Evolutionary conservation across 352 stramenopile species (phyloP).

Genomic region (Phytophthora pini): DNA sequence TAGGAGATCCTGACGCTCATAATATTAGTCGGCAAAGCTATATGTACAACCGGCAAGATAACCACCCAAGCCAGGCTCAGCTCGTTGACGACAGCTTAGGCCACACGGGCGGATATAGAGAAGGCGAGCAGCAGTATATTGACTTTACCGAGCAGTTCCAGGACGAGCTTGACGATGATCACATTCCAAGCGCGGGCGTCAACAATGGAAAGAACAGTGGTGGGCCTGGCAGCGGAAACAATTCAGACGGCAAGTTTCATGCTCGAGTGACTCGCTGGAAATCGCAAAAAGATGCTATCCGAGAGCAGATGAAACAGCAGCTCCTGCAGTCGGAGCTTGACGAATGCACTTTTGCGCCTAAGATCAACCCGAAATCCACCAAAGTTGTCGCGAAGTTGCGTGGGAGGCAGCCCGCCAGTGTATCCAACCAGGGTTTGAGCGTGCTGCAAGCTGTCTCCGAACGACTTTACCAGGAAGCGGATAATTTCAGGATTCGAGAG

Average conservation of each 20-base stretch:
- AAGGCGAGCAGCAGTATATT: conserved; percentile 44
- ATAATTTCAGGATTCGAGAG: conserved; percentile 78
- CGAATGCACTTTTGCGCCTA: conserved; percentile 81
- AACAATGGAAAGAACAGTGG: conserved; percentile 34
- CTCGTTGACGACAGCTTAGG: conserved; percentile 16
- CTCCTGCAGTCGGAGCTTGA: conserved; percentile 72
- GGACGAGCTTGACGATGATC: conserved; percentile 39
- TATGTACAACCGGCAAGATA: conserved; percentile 35
- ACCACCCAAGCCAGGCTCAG: conserved; percentile 6
- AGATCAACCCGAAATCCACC: conserved; percentile 79
- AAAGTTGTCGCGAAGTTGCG: conserved; percentile 72
- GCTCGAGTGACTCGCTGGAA: conserved; percentile 78
- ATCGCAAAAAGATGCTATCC: conserved; percentile 76
- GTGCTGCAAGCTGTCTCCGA: conserved; percentile 59
- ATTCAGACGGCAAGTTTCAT: conserved; percentile 66
- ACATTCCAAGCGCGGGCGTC: conserved; percentile 5
- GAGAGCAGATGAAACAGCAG: conserved; percentile 85
- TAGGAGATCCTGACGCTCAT: neutral
- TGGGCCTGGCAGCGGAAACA: conserved; percentile 26
- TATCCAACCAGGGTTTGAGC: conserved; percentile 25
- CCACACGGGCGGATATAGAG: conserved; percentile 6
- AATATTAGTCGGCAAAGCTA: conserved; percentile 29
- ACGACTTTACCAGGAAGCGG: conserved; percentile 77
- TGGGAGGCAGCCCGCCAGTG: conserved; percentile 36
- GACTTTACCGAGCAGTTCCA: conserved; percentile 60